These are phyloP conservation scores for Aschersonia sp. DNA, from an alignment of 2,329 filamentous ascomycete species.

Conservation along the genomic window DNA sequence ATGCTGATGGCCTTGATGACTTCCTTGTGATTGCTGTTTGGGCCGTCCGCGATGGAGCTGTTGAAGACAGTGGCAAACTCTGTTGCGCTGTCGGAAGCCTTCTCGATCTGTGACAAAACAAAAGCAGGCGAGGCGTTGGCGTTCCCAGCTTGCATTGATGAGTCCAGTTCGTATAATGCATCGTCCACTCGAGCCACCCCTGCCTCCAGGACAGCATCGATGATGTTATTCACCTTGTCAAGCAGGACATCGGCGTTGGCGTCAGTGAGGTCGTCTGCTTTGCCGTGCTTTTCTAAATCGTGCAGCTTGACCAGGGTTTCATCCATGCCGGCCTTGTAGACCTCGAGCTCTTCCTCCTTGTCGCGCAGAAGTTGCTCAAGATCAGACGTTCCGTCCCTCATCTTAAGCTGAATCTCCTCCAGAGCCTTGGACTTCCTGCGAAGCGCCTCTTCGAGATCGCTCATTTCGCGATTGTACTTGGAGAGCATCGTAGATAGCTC, in stretches of 20 bases:
- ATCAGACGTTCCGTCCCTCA: constrained; percentile 70
- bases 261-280: constrained; percentile 49
- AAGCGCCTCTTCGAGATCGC: constrained; percentile 86
- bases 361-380: constrained; percentile 75
- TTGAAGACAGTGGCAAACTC: constrained; percentile 98
- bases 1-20: constrained; percentile 87
- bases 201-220: constrained; percentile 88
- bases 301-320: constrained; percentile 87
- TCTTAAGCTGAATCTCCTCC: constrained; percentile 67
- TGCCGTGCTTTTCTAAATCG: constrained; percentile 64
- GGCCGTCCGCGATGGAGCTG: constrained; percentile 94
- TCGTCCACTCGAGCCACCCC: constrained; percentile 92
- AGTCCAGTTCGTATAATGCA: constrained; percentile 91
- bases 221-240: constrained; percentile 90
- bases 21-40: constrained; percentile 76
- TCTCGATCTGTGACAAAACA: constrained; percentile 92
- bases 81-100: constrained; percentile 84
- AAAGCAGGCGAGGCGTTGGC: constrained; percentile 93
- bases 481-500: constrained; percentile 89
- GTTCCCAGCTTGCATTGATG: constrained; percentile 95
- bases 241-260: constrained; percentile 78
- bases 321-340: constrained; percentile 97
- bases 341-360: constrained; percentile 94
- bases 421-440: constrained; percentile 75
- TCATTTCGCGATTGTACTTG: constrained; percentile 95